Evolutionary conservation across 805 yeast species (phyloP).

Genomic region (Candida verbasci): DNA sequence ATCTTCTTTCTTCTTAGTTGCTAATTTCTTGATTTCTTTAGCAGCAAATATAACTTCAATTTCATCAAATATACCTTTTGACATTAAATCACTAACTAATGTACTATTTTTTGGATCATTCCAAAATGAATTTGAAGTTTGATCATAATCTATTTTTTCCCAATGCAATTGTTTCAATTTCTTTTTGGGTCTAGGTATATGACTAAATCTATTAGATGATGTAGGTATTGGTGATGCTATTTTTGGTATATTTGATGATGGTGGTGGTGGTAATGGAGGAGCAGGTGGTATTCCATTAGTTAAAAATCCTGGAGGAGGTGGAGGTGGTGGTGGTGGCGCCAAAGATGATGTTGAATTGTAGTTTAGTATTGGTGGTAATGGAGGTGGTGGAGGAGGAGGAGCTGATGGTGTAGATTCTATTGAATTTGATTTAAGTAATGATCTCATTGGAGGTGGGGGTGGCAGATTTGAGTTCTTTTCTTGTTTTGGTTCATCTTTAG

Average conservation of each 20-base stretch:
- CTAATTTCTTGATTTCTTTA: constrained; percentile 44
- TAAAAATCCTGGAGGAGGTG: constrained; percentile 13
- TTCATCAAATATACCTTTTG: constrained; percentile 61
- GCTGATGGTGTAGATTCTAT: constrained; percentile 17
- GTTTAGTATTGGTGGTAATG: constrained; percentile 24
- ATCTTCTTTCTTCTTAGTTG: constrained; percentile 38
- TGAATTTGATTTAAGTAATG: constrained; percentile 13
- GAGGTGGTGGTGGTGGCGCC: constrained; percentile 24
- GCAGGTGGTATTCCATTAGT: constrained; percentile 15
- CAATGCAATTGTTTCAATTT: constrained; percentile 77
- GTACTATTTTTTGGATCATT: constrained; percentile 37
- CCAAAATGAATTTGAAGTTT: constrained; percentile 60
- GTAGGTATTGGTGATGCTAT: constrained; percentile 20
- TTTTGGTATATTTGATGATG: constrained; percentile 13
- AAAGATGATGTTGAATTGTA: constrained; percentile 15
- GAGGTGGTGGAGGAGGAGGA: constrained; percentile 20
- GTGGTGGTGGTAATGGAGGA: constrained; percentile 25
- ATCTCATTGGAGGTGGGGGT: constrained; percentile 23
- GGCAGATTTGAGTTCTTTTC: constrained; percentile 6
- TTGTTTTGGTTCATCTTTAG: not conserved
- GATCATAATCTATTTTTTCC: constrained; percentile 60
- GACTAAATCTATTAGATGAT: constrained; percentile 29
- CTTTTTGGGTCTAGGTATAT: constrained; percentile 52
- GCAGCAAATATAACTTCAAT: constrained; percentile 59
- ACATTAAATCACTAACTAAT: constrained; percentile 46